phyloP scores from a whole-genome alignment of 768 basidiomycete species.

The Kwoniella bestiolae region DNA sequence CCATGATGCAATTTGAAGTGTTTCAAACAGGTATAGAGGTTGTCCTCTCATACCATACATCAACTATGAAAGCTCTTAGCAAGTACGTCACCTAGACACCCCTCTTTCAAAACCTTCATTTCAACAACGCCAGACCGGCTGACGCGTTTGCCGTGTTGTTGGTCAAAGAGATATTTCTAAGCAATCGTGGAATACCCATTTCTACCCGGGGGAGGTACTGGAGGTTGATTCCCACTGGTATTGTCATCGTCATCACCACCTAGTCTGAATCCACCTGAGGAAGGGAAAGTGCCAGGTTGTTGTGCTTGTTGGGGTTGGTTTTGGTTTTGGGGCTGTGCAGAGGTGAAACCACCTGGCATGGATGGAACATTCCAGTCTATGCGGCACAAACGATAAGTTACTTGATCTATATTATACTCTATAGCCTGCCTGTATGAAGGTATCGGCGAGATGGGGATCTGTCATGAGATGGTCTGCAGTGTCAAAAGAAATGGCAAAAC shows the following conservation, averaged over 20 bases:
- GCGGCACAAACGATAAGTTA: conserved; percentile 1
- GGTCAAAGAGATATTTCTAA: no score
- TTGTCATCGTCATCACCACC: conserved; percentile 47
- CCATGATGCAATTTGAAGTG: no score
- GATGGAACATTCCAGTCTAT: conserved; percentile 41
- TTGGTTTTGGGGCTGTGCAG: not conserved
- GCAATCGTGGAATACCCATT: conserved; percentile 49
- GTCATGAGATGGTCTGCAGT: not conserved
- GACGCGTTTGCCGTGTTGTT: no score
- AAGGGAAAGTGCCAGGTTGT: conserved; percentile 39
- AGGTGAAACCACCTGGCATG: conserved; percentile 40
- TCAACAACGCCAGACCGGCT: no score
- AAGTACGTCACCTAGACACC: no score
- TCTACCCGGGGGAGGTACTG: conserved; percentile 39
- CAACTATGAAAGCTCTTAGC: no score
- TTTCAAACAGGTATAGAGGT: no score
- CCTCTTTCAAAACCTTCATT: no score
- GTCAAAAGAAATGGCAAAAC: not conserved
- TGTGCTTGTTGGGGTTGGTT: conserved; percentile 6
- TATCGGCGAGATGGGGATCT: no score
- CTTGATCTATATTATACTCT: no score
- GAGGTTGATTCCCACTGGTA: conserved; percentile 30
- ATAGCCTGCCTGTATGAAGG: no score
- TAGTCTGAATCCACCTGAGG: conserved; percentile 48
- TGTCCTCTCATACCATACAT: no score